These are phyloP conservation scores for Lipomyces oligophaga DNA, from an alignment of 805 yeast species.

Conservation along the genomic window DNA sequence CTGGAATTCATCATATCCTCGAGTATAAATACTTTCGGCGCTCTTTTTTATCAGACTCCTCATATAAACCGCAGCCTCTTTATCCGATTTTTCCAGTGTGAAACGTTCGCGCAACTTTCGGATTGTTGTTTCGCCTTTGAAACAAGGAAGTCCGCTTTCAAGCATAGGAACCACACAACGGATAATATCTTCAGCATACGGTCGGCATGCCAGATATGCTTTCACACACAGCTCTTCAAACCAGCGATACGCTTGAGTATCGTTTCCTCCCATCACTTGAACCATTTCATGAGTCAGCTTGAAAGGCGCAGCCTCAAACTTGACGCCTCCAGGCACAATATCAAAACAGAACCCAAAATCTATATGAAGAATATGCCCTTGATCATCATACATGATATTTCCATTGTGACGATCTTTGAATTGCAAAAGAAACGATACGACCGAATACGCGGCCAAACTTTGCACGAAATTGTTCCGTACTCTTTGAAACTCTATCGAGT, in stretches of 20 bases:
- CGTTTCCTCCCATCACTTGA: constrained; percentile 88
- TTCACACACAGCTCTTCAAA: constrained; percentile 94
- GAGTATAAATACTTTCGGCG: constrained; percentile 82
- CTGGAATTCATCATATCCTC: constrained; percentile 97
- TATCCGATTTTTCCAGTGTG: constrained; percentile 73
- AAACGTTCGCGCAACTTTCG: constrained; percentile 72
- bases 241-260: constrained; percentile 85
- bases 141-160: constrained; percentile 59
- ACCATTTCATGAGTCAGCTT: constrained; percentile 96
- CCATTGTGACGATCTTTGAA: constrained; percentile 97
- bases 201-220: constrained; percentile 83
- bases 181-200: constrained; percentile 79
- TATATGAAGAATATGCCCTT: constrained; percentile 92
- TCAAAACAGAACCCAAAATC: constrained; percentile 99
- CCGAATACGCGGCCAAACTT: constrained; percentile 88
- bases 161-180: constrained; percentile 89
- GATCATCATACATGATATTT: constrained; percentile 92
- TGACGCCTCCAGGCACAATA: constrained; percentile 98
- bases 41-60: constrained; percentile 71
- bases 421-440: constrained; percentile 83
- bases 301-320: constrained; percentile 97
- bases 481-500: constrained; percentile 78
- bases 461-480: constrained; percentile 92
- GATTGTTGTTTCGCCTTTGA: constrained; percentile 54
- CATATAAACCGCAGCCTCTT: constrained; percentile 78